Evolutionary conservation across 768 basidiomycete genomes (phyloP).

Genomic region (Pleurotus citrinopileatus): DNA sequence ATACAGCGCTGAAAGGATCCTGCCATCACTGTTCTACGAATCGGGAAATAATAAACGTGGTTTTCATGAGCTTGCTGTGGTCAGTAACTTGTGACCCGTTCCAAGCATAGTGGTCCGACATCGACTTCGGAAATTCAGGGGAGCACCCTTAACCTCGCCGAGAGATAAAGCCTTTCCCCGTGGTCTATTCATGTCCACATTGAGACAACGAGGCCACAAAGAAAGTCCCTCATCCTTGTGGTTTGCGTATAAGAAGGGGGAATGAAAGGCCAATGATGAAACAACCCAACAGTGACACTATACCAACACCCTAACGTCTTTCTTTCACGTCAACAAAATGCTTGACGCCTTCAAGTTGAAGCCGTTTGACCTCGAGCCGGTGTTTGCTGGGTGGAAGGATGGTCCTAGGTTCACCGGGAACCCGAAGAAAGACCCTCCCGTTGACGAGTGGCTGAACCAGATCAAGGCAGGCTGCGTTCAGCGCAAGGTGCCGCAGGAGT

Average conservation of each 20-base stretch:
- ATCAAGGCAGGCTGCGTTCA: conserved; percentile 72
- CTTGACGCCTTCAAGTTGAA: conserved; percentile 80
- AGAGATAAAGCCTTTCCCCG: conserved; percentile 4
- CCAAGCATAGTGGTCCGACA: background rate
- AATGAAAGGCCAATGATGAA: background rate
- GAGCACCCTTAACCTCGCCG: conserved; percentile 7
- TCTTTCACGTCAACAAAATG: conserved; percentile 31
- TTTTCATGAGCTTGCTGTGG: conserved; percentile 1
- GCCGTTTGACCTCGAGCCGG: conserved; percentile 69
- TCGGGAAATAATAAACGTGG: conserved; percentile 6
- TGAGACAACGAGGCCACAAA: conserved; percentile 8
- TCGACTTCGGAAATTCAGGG: background rate
- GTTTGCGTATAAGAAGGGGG: background rate
- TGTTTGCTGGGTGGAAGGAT: conserved; percentile 63
- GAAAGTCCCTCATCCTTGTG: background rate
- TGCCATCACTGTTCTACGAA: conserved; percentile 3
- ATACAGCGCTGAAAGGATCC: background rate
- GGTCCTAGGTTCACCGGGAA: conserved; percentile 68
- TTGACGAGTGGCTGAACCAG: conserved; percentile 71
- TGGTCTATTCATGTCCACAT: background rate
- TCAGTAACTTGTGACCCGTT: background rate
- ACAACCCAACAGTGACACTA: background rate
- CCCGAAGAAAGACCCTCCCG: conserved; percentile 62
- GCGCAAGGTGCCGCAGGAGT: conserved; percentile 73
- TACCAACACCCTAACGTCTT: conserved; percentile 6